Conservation (phyloP, 176 grass and related monocot genomes). For the Ensete glaucum region DNA sequence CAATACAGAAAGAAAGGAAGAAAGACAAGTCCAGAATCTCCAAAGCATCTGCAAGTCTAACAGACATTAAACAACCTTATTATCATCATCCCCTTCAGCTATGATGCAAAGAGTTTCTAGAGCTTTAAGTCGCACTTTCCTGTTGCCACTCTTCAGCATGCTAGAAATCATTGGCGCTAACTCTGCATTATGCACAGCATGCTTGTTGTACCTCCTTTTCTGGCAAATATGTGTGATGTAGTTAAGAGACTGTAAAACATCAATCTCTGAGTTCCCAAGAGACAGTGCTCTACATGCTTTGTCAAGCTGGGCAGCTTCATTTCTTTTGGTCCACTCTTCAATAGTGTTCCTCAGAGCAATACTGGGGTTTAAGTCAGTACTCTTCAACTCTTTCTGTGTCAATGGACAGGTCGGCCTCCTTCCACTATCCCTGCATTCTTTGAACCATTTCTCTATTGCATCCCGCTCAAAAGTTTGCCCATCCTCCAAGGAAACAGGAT, state of each 20-base stretch:
- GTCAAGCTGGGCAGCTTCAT: conserved; percentile 58
- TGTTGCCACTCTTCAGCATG: conserved; percentile 39
- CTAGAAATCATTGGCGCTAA: conserved; percentile 29
- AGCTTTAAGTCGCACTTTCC: conserved; percentile 28
- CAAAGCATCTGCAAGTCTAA: neutral
- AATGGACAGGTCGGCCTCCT: conserved; percentile 57
- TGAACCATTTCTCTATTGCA: conserved; percentile 88
- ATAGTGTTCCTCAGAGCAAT: conserved; percentile 71
- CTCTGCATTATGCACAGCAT: conserved; percentile 24
- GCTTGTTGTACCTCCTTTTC: conserved; percentile 25
- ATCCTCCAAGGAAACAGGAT: conserved; percentile 69
- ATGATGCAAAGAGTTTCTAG: conserved; percentile 31
- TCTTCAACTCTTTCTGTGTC: conserved; percentile 48
- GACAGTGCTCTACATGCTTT: conserved; percentile 26
- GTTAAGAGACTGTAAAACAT: conserved; percentile 31
- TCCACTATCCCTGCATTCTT: conserved; percentile 63
- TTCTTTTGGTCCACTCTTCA: conserved; percentile 64
- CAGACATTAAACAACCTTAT: conserved; percentile 31
- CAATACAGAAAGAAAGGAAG: neutral
- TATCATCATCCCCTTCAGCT: conserved; percentile 35
- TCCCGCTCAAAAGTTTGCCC: conserved; percentile 84
- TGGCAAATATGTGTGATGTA: conserved; percentile 32
- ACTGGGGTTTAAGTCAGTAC: conserved; percentile 42
- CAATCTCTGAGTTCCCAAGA: conserved; percentile 20
- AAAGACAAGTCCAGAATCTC: neutral